Percentiles rank a stretch among this genome's conserved stretches.
Conservation (phyloP, 306 rosid genomes). For the Aeschynomene evenia region DNA sequence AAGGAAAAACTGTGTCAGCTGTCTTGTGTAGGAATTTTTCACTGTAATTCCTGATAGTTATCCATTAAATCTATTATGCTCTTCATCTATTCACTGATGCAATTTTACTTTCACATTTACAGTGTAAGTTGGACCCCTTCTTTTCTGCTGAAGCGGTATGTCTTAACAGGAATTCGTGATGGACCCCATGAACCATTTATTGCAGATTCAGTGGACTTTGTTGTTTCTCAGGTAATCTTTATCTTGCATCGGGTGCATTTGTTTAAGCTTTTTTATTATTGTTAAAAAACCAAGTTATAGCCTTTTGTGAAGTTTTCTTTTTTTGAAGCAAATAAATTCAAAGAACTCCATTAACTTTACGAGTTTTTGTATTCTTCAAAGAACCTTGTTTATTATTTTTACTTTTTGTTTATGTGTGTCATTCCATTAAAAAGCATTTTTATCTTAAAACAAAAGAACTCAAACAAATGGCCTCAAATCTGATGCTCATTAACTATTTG, state of each 20-base stretch:
- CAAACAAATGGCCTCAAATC: neutral
- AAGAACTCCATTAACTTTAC: no score
- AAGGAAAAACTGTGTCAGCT: neutral
- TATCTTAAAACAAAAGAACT: neutral
- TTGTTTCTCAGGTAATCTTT: conserved; percentile 91
- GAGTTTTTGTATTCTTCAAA: no score
- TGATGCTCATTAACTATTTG: conserved; percentile 19
- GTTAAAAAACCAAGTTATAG: no score
- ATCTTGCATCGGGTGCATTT: conserved; percentile 5
- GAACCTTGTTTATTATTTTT: no score
- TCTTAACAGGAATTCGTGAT: conserved; percentile 95
- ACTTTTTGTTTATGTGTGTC: no score
- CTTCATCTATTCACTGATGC: conserved; percentile 36
- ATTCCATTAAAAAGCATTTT: no score
- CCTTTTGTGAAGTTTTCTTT: neutral
- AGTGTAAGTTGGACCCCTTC: conserved; percentile 98
- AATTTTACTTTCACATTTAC: conserved; percentile 42
- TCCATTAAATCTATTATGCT: conserved; percentile 18
- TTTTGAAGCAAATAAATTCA: no score
- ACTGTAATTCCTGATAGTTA: conserved; percentile 14
- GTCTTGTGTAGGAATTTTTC: conserved; percentile 9
- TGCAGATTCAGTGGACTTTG: conserved; percentile 98
- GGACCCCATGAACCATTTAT: conserved; percentile 99
- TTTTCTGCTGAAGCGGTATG: conserved; percentile 92
- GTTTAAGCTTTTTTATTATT: neutral